Evolutionary conservation across 371 early-diverging fungal species (phyloP).

Genomic region (Synchytrium microbalum): DNA sequence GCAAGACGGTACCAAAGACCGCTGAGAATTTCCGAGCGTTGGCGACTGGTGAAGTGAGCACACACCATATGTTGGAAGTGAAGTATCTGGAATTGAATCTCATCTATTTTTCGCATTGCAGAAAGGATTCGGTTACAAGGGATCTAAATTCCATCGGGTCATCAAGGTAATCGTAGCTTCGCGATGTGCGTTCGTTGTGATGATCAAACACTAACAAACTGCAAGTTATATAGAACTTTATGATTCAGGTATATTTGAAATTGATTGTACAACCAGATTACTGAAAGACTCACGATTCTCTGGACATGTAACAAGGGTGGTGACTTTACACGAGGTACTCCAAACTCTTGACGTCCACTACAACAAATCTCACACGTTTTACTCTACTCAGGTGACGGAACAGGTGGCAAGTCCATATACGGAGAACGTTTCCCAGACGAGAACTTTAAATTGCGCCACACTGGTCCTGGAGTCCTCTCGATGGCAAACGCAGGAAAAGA

Average conservation of each 20-base stretch:
- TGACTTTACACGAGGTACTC: slow-evolving; percentile 38
- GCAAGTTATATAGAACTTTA: slow-evolving; percentile 47
- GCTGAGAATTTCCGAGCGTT: slow-evolving; percentile 86
- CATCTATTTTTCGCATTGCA: neutral
- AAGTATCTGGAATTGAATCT: neutral
- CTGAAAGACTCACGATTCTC: slow-evolving; percentile 41
- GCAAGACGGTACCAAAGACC: slow-evolving; percentile 71
- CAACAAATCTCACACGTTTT: no score
- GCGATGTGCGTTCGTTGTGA: neutral
- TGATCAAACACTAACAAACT: neutral
- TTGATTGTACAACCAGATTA: neutral
- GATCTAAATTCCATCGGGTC: slow-evolving; percentile 82
- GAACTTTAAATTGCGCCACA: slow-evolving; percentile 84
- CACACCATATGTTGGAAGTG: slow-evolving; percentile 1
- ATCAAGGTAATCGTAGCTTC: slow-evolving; percentile 47
- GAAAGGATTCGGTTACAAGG: slow-evolving; percentile 80
- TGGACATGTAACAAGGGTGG: no score
- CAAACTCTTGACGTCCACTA: neutral
- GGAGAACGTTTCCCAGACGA: slow-evolving; percentile 89
- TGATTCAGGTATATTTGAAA: slow-evolving; percentile 59
- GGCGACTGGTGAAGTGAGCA: slow-evolving; percentile 58
- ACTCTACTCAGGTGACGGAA: slow-evolving; percentile 55
- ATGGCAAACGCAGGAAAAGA: slow-evolving; percentile 8
- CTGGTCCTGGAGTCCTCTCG: slow-evolving; percentile 39
- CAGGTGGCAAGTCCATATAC: slow-evolving; percentile 95